Conservation (phyloP, 768 basidiomycete species). For the Tulasnella sp. region DNA sequence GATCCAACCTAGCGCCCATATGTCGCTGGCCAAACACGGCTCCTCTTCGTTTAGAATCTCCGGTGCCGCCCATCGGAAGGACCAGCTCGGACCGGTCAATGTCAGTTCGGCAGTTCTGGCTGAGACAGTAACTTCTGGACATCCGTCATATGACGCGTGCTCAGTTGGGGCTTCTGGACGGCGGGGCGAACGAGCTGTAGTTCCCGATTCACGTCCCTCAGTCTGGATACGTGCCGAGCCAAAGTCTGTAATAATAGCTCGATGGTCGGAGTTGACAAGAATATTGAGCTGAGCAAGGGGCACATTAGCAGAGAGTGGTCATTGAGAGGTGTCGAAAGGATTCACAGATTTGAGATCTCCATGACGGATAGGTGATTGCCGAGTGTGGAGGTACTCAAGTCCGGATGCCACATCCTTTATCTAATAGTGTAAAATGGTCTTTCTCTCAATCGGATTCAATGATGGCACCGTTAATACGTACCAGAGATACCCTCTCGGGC, state of each 20-base stretch:
- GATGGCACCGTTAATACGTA: too few species aligned
- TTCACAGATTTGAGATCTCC: conserved; percentile 1
- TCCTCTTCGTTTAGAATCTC: not conserved
- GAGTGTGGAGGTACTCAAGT: conserved; percentile 3
- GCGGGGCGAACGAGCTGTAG: too few species aligned
- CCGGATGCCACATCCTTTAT: not conserved
- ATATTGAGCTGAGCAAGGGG: not conserved
- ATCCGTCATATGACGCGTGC: too few species aligned
- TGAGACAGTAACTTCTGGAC: too few species aligned
- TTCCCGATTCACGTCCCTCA: not conserved
- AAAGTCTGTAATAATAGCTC: not conserved
- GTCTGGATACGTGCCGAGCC: not conserved
- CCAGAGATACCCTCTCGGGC: too few species aligned
- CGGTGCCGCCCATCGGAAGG: not conserved
- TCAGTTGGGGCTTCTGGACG: too few species aligned
- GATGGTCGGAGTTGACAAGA: not conserved
- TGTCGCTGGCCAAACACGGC: not conserved
- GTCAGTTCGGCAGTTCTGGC: not conserved
- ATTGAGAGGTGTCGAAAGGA: not conserved
- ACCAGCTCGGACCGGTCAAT: not conserved
- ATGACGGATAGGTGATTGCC: not conserved
- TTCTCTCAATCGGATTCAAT: too few species aligned
- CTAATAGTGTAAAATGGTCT: not conserved
- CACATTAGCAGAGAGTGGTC: too few species aligned
- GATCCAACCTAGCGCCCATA: conserved; percentile 3